Percentiles rank a stretch among this genome's conserved stretches.
phyloP scores from a whole-genome alignment of 2,329 filamentous ascomycete genomes.

The Teratosphaeria viscida region DNA sequence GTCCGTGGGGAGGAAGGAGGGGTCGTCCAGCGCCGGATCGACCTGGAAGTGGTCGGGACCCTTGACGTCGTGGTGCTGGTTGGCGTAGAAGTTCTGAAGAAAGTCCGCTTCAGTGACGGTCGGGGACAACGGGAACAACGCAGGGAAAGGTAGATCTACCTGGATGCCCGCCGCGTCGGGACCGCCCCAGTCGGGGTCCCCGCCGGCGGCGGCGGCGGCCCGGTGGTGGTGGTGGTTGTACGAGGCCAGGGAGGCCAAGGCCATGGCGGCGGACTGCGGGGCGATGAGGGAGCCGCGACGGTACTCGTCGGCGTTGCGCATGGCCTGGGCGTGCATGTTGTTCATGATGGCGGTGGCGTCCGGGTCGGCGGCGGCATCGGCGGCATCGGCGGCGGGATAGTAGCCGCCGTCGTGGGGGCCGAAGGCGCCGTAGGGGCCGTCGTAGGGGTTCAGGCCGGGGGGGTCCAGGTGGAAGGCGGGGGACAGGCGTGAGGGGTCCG shows the following conservation, averaged over 20 bases:
- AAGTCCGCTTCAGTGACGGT: slow-evolving; percentile 27
- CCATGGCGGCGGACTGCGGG: slow-evolving; percentile 70
- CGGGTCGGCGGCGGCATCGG: slow-evolving; percentile 43
- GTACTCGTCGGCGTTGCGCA: slow-evolving; percentile 57
- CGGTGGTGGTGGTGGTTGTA: slow-evolving; percentile 59
- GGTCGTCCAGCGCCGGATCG: slow-evolving; percentile 48
- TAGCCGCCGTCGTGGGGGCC: slow-evolving; percentile 34
- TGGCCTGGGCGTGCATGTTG: slow-evolving; percentile 43
- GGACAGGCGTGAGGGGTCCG: slow-evolving; percentile 29
- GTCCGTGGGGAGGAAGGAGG: neutral
- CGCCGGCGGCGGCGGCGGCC: neutral
- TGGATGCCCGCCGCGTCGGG: slow-evolving; percentile 26
- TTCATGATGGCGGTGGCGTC: slow-evolving; percentile 49
- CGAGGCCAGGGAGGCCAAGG: slow-evolving; percentile 67
- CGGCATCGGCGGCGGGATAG: slow-evolving; percentile 40
- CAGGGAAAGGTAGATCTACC: slow-evolving; percentile 5
- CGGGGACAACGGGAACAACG: slow-evolving; percentile 20
- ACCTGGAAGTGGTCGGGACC: slow-evolving; percentile 18
- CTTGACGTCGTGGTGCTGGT: slow-evolving; percentile 30
- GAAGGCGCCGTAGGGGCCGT: slow-evolving; percentile 23
- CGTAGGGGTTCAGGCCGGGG: slow-evolving; percentile 24
- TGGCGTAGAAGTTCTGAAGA: slow-evolving; percentile 30
- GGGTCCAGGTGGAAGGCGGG: slow-evolving; percentile 24
- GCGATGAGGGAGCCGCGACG: slow-evolving; percentile 52
- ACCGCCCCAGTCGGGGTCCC: slow-evolving; percentile 55